phyloP scores from a whole-genome alignment of 2,329 filamentous ascomycete genomes.

The Colletotrichum australisinense region DNA sequence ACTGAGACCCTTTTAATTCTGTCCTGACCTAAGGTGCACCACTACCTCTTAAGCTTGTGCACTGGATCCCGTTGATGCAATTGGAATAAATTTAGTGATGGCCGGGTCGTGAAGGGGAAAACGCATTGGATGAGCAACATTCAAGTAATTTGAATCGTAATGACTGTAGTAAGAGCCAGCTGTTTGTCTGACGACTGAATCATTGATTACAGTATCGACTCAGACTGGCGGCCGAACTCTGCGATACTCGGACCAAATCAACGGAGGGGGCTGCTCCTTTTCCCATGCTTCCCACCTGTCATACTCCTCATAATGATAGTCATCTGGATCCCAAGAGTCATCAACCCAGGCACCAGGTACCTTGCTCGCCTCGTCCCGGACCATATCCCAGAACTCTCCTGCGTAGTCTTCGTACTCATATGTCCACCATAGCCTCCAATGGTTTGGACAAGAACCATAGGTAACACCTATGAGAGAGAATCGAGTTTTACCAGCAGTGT shows the following conservation, averaged over 20 bases:
- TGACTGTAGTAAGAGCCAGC: background rate
- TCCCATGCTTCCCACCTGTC: background rate
- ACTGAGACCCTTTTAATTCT: background rate
- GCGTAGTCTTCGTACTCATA: background rate
- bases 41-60: too few species aligned
- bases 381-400: constrained; percentile 15
- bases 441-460: background rate
- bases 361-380: background rate
- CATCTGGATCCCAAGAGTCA: background rate
- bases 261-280: background rate
- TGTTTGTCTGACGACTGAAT: background rate
- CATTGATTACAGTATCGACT: background rate
- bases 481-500: fast-evolving
- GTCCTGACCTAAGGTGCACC: too few species aligned
- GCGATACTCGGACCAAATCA: constrained; percentile 29
- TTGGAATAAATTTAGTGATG: too few species aligned
- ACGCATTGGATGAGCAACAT: too few species aligned
- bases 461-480: constrained; percentile 9
- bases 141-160: background rate
- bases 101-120: too few species aligned
- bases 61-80: too few species aligned
- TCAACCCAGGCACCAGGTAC: constrained; percentile 19
- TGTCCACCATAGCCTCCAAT: constrained; percentile 24
- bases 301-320: fast-evolving
- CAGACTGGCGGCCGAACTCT: background rate